A percentile compares a stretch with the other conserved stretches of the same genome.
Conservation (phyloP, 352 stramenopile genomes). For the Peronosclerospora sorghi region DNA sequence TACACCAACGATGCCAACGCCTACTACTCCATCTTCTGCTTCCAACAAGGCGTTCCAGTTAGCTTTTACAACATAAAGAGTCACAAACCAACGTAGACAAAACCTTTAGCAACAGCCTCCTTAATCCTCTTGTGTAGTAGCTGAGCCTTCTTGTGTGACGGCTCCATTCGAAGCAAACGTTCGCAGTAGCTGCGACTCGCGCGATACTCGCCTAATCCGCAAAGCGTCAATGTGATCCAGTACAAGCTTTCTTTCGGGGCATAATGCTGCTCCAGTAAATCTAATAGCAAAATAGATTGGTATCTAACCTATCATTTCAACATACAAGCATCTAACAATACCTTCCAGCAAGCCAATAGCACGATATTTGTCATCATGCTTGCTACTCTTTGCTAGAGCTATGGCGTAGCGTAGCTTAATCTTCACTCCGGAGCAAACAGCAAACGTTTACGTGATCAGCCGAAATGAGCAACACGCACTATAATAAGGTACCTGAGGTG, state of each 20-base stretch:
- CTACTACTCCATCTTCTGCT: constrained; percentile 48
- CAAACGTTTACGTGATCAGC: too few relatives aligned
- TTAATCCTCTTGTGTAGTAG: constrained; percentile 70
- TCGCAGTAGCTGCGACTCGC: constrained; percentile 62
- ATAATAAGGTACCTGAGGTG: constrained; percentile 25
- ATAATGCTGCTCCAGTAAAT: constrained; percentile 45
- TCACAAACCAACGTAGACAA: too few relatives aligned
- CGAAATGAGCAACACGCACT: background rate
- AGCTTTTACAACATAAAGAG: background rate
- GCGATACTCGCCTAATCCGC: constrained; percentile 56
- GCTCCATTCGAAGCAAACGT: constrained; percentile 61
- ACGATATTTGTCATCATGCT: constrained; percentile 71
- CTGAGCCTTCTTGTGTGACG: constrained; percentile 57
- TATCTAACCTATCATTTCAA: background rate
- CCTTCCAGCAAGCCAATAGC: constrained; percentile 63
- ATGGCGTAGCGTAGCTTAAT: constrained; percentile 67
- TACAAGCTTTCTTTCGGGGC: constrained; percentile 62
- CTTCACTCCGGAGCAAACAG: constrained; percentile 15
- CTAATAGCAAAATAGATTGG: constrained; percentile 14
- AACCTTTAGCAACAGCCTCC: constrained; percentile 49
- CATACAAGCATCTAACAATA: constrained; percentile 4
- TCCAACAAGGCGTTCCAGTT: constrained; percentile 1
- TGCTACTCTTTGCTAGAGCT: constrained; percentile 63
- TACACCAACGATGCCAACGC: constrained; percentile 52
- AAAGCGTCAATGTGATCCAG: constrained; percentile 64